Evolutionary conservation across 78 protist species (phyloP), one percentile per base, ranked within the genome.

Genomic region (Dictyostelium citrinum): DNA sequence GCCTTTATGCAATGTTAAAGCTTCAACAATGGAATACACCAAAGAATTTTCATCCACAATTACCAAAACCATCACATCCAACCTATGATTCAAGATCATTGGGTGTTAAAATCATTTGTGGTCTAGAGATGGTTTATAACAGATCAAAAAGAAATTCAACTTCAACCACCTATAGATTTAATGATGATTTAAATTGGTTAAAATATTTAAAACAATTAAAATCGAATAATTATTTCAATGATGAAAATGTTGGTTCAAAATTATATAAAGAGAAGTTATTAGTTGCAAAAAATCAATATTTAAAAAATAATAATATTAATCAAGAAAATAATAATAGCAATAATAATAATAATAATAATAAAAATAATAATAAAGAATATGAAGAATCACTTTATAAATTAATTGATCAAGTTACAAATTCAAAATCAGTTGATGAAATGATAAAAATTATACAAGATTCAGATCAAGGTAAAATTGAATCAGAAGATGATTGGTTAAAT

Each of bases 21-120:
- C 72, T 74, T 60, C 90, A 90, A 33, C 27, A 49, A 41, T 90
- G 82, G 49, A 68, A 81, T 51, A 67, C 58, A 20, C 95, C 95
- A 5, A 79, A 81, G 46, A 41, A 41, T 14, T 84, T 35, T 24
- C 67, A 22, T 37, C 35, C 45, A 8, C 76, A 22, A 22, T 70
- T 17, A 27, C 72, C 96, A 31, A 31, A 77, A 33, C 90, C 91
- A 17, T 31, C 51, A 43, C 33, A 76, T 16, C 96, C 96, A 11
- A 37, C 51, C 20, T 81, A 84, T 24, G 49, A 58, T 5, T 9
- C 67, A 4, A 81, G n/a, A 39, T 14, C 58, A 14, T 55, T 84
- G 9, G 91, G 96, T 37, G 46, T 55, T 6, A 92, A 92, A 35
- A 9, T 88, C 1, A 45, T 60, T 2, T 76, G 86, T 46, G 84